These are phyloP conservation scores for Hordeum vulgare DNA, from an alignment of 176 grass and related monocot species.

Conservation along the genomic window DNA sequence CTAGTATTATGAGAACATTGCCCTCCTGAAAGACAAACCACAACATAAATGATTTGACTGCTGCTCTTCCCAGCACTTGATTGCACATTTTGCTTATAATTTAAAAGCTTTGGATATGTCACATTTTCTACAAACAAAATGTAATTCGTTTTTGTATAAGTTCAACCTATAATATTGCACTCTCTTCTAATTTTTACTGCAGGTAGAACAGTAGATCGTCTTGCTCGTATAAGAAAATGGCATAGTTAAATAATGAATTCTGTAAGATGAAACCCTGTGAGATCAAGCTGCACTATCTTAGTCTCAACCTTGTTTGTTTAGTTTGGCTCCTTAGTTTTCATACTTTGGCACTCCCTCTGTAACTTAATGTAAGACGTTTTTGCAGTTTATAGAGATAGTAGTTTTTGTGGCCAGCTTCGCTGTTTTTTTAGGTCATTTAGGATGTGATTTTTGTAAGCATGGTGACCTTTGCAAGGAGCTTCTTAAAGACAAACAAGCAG, in stretches of 20 bases:
- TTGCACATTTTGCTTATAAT: neutral
- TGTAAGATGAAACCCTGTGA: neutral
- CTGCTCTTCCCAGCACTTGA: neutral
- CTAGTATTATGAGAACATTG: neutral
- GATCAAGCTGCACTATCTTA: neutral
- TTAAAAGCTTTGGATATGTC: neutral
- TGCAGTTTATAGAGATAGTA: too few species aligned
- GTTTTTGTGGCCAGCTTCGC: neutral
- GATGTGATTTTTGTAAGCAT: neutral
- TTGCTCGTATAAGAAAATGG: neutral
- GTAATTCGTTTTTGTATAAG: neutral
- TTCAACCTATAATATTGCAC: neutral
- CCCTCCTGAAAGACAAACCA: neutral
- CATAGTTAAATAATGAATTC: neutral
- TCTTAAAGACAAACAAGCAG: neutral
- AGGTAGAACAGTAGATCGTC: neutral
- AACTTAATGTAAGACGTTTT: too few species aligned
- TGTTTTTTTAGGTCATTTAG: neutral
- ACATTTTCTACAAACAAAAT: neutral
- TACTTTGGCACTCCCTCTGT: too few species aligned
- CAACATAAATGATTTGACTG: neutral
- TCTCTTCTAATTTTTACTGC: neutral
- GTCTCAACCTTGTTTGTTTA: neutral
- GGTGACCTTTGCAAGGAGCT: neutral
- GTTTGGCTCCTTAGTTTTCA: neutral